Percentiles rank a stretch among this genome's conserved stretches.
These are phyloP conservation scores for Paecilomyces niveus DNA, from an alignment of 2,329 filamentous ascomycete genomes.

Conservation along the genomic window DNA sequence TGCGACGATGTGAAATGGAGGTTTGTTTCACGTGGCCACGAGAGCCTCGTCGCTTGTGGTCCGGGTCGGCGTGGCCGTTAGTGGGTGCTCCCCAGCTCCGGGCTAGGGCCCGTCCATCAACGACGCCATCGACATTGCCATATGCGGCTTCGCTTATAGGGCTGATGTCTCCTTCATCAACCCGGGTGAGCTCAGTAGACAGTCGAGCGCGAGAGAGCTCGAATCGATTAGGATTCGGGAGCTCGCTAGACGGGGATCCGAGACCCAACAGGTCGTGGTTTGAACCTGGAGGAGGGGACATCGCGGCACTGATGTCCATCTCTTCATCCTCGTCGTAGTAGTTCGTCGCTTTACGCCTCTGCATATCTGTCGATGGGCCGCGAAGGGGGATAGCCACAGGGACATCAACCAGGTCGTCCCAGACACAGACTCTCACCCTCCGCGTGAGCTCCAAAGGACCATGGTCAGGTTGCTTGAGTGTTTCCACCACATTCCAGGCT, in stretches of 20 bases:
- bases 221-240: conserved; percentile 70
- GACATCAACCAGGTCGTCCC: conserved; percentile 96
- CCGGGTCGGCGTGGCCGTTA: background rate
- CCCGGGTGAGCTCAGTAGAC: conserved; percentile 27
- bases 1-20: conserved; percentile 35
- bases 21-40: conserved; percentile 19
- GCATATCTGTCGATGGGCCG: conserved; percentile 75
- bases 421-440: conserved; percentile 85
- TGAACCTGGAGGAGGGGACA: conserved; percentile 48
- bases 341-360: conserved; percentile 53
- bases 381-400: conserved; percentile 89
- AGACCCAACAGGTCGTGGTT: conserved; percentile 64
- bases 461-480: conserved; percentile 84
- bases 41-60: conserved; percentile 1
- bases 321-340: conserved; percentile 60
- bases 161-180: conserved; percentile 25
- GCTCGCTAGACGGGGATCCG: conserved; percentile 47
- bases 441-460: conserved; percentile 89
- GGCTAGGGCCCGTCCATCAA: conserved; percentile 27
- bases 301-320: conserved; percentile 78
- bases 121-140: conserved; percentile 22
- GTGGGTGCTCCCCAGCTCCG: conserved; percentile 27
- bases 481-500: conserved; percentile 98
- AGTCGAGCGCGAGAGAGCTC: conserved; percentile 49
- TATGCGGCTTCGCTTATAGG: conserved; percentile 26